Evolutionary conservation across 495 filamentous ascomycete species (phyloP).

Genomic region (Xylaria intraflava): DNA sequence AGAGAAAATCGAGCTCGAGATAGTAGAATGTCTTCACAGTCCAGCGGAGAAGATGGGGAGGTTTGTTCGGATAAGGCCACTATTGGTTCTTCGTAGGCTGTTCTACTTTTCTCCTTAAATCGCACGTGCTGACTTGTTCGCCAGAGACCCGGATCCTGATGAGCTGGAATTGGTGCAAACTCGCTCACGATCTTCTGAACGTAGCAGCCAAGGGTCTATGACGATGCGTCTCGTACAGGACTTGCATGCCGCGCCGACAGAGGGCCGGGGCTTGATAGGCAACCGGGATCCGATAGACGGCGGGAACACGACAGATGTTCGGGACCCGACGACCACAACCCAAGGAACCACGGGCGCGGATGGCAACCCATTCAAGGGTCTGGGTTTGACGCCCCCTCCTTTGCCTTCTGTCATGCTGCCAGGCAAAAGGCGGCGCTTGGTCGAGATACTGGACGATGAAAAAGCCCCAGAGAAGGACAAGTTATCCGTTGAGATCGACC

Average conservation of each 20-base stretch:
- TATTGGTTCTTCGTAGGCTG: slow-evolving; percentile 3
- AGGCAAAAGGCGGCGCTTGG: neutral
- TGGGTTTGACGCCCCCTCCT: slow-evolving; percentile 2
- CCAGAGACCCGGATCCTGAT: neutral
- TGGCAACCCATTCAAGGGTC: neutral
- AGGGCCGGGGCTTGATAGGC: neutral
- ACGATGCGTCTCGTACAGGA: neutral
- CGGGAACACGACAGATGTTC: neutral
- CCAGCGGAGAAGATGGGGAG: neutral
- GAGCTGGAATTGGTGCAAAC: neutral
- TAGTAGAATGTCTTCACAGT: neutral
- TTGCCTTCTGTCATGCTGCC: slow-evolving; percentile 8
- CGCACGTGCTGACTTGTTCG: neutral
- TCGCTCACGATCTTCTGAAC: slow-evolving; percentile 3
- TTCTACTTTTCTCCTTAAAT: neutral
- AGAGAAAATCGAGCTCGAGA: neutral
- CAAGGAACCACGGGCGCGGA: neutral
- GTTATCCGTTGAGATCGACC: slow-evolving; percentile 5
- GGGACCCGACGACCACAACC: neutral
- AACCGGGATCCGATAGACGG: too few species aligned
- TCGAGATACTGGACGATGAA: neutral
- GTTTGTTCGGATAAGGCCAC: slow-evolving; percentile 6
- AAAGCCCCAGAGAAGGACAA: slow-evolving; percentile 6
- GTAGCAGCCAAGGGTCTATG: neutral
- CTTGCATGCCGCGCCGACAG: neutral